phyloP scores from a whole-genome alignment of 768 basidiomycete genomes.

The Pleurotus platypus region DNA sequence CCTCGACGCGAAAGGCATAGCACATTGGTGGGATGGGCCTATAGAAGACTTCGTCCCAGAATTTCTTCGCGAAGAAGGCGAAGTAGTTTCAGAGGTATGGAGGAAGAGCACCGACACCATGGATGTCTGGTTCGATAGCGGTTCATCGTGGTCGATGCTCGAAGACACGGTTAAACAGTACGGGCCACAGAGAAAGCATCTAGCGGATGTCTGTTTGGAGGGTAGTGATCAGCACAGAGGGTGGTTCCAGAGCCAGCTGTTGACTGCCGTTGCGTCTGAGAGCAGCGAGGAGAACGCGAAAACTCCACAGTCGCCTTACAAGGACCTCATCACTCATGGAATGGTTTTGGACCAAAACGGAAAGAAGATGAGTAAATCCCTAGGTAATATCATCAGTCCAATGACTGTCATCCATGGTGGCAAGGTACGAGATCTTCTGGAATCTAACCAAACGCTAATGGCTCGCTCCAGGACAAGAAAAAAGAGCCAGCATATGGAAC shows the following conservation, averaged over 20 bases:
- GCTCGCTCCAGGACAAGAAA: constrained; percentile 50
- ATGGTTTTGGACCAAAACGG: constrained; percentile 92
- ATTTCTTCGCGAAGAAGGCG: constrained; percentile 44
- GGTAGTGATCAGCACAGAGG: constrained; percentile 98
- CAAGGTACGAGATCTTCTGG: constrained; percentile 39
- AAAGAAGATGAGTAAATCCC: constrained; percentile 96
- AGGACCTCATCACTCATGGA: constrained; percentile 87
- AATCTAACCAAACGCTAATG: too few relatives aligned
- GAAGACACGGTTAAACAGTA: constrained; percentile 30
- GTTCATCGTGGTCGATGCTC: constrained; percentile 89
- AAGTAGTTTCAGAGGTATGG: constrained; percentile 45
- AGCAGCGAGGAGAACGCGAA: constrained; percentile 18
- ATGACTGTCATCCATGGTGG: constrained; percentile 77
- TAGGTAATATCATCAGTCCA: constrained; percentile 89
- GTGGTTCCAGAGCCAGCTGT: constrained; percentile 95
- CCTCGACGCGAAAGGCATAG: constrained; percentile 68
- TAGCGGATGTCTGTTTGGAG: constrained; percentile 88
- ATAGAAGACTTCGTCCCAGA: constrained; percentile 78
- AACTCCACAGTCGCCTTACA: constrained; percentile 53
- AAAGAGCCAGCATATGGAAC: constrained; percentile 79
- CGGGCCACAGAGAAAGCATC: constrained; percentile 26
- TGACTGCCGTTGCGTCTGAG: constrained; percentile 70
- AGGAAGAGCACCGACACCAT: constrained; percentile 89
- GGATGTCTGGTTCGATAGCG: constrained; percentile 99
- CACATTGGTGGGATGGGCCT: constrained; percentile 91